Conservation (phyloP, 2,329 filamentous ascomycete genomes). For the Sclerotinia spermophila region DNA sequence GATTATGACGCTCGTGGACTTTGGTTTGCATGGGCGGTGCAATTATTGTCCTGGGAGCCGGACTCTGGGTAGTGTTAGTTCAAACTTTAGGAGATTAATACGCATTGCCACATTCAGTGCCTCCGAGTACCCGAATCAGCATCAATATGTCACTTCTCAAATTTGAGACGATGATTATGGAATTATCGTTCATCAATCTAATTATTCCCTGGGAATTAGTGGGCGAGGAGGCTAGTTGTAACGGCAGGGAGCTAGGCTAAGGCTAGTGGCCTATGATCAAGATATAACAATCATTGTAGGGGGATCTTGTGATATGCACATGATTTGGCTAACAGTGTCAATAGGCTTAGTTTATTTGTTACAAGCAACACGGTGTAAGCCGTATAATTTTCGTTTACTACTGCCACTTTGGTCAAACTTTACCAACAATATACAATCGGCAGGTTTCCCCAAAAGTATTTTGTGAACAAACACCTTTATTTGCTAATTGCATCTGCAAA, state of each 20-base stretch:
- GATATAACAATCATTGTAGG: neutral
- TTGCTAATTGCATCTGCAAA: neutral
- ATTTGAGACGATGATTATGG: neutral
- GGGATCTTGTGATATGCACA: neutral
- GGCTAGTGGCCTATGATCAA: neutral
- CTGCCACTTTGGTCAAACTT: neutral
- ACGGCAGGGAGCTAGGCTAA: neutral
- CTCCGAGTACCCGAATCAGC: neutral
- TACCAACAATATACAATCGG: neutral
- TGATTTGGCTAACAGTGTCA: neutral
- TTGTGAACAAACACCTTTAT: neutral
- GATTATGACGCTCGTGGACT: neutral
- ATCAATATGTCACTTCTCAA: neutral
- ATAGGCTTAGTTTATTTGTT: neutral
- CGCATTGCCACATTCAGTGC: neutral
- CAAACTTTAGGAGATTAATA: neutral
- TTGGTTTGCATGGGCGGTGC: neutral
- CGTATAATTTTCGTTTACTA: neutral
- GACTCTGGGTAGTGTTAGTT: neutral
- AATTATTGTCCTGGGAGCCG: neutral
- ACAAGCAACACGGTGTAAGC: neutral
- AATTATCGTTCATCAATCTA: neutral
- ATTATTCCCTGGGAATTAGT: neutral
- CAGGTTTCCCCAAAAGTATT: neutral
- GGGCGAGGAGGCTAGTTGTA: neutral